A percentile compares a stretch with the other conserved stretches of the same genome.
These are phyloP conservation scores for Scutellaria minor DNA, from an alignment of 257 asterid species.

Conservation along the genomic window DNA sequence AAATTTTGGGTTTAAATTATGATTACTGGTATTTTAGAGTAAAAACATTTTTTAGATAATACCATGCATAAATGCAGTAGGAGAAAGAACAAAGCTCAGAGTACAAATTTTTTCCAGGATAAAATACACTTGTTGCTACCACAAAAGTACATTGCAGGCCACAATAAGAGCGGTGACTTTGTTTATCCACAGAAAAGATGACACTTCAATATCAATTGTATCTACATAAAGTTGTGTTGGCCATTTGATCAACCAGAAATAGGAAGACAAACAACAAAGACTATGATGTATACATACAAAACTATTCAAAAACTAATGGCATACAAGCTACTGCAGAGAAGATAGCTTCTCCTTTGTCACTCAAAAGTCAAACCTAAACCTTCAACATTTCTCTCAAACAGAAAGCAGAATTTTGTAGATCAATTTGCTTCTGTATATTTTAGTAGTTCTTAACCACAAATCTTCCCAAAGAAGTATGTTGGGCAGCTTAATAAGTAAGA, in stretches of 20 bases:
- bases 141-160: background rate
- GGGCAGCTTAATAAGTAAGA: background rate
- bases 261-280: background rate
- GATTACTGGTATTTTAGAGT: background rate
- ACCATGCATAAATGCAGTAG: background rate
- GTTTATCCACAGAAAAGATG: background rate
- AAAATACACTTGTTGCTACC: background rate
- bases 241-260: constrained; percentile 3
- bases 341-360: background rate
- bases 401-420: constrained; percentile 9
- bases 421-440: background rate
- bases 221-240: background rate
- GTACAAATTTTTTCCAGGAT: constrained; percentile 2
- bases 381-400: constrained; percentile 17
- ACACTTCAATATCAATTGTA: background rate
- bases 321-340: background rate
- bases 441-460: constrained; percentile 2
- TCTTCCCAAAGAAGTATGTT: background rate
- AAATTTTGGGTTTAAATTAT: background rate
- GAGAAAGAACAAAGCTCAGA: constrained; percentile 1
- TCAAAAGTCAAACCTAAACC: background rate
- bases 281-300: background rate
- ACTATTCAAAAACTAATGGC: background rate
- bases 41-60: background rate
- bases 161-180: background rate